These are phyloP conservation scores for Salix arbutifolia DNA, from an alignment of 345 rosid species.

Conservation along the genomic window DNA sequence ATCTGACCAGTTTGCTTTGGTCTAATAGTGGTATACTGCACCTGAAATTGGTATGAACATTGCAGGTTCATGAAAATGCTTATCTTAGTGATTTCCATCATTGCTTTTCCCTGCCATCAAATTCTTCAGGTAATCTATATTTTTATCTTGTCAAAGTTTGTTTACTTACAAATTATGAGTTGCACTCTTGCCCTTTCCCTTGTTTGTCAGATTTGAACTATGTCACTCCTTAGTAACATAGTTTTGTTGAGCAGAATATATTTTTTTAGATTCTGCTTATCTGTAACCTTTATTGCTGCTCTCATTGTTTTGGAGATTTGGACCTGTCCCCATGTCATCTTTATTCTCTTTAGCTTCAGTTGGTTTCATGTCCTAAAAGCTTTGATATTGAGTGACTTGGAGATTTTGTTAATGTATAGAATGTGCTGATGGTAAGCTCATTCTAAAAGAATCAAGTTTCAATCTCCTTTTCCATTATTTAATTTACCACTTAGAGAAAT, in stretches of 20 bases:
- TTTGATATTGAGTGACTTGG: background rate
- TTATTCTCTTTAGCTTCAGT: background rate
- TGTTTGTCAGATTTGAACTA: background rate
- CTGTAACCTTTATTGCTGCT: background rate
- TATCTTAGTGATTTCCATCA: slow-evolving; percentile 88
- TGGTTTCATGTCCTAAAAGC: background rate
- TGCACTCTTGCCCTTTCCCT: background rate
- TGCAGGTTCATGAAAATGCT: slow-evolving; percentile 94
- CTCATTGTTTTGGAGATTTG: background rate
- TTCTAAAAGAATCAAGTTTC: background rate
- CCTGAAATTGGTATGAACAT: slow-evolving; percentile 16
- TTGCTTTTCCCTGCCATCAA: slow-evolving; percentile 78
- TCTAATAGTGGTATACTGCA: slow-evolving; percentile 1
- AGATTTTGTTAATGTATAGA: background rate
- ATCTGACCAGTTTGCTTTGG: background rate
- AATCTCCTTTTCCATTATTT: too few relatives aligned
- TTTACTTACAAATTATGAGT: background rate
- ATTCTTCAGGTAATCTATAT: slow-evolving; percentile 53
- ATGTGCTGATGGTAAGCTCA: background rate
- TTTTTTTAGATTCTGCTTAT: background rate
- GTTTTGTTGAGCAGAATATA: background rate
- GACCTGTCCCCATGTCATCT: background rate
- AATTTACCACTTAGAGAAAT: too few relatives aligned
- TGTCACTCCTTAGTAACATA: background rate
- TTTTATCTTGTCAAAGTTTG: background rate